These are phyloP conservation scores for Bipolaris oryzae DNA, from an alignment of 2,329 filamentous ascomycete species.

Conservation along the genomic window DNA sequence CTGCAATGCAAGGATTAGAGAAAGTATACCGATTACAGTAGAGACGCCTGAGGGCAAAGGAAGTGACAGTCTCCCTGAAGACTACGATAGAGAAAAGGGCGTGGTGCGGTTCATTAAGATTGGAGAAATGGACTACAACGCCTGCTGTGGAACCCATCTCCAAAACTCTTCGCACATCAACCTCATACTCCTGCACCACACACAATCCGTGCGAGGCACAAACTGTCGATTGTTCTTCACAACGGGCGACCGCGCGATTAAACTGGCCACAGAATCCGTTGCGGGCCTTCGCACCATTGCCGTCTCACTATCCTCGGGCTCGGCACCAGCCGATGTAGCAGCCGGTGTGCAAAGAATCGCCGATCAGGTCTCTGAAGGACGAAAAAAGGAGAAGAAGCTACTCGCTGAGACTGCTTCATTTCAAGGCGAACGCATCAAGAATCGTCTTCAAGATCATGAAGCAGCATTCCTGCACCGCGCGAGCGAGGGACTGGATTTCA, in stretches of 20 bases:
- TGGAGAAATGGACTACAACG: conserved; percentile 42
- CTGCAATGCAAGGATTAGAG: conserved; percentile 38
- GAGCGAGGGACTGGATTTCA: conserved; percentile 39
- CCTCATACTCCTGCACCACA: conserved; percentile 41
- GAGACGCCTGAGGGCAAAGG: conserved; percentile 38
- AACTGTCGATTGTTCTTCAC: conserved; percentile 43
- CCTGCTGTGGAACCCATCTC: conserved; percentile 45
- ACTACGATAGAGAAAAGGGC: conserved; percentile 43
- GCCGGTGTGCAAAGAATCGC: conserved; percentile 31
- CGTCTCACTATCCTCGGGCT: conserved; percentile 32
- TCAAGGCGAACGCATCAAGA: conserved; percentile 35
- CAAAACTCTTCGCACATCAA: conserved; percentile 42
- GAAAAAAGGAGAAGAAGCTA: conserved; percentile 38
- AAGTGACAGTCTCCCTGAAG: conserved; percentile 35
- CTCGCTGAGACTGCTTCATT: conserved; percentile 36
- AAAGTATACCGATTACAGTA: conserved; percentile 37
- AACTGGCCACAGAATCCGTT: conserved; percentile 34
- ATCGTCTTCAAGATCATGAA: conserved; percentile 17
- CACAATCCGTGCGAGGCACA: conserved; percentile 36
- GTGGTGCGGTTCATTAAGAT: conserved; percentile 43
- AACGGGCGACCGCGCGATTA: conserved; percentile 39
- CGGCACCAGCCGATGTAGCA: conserved; percentile 32
- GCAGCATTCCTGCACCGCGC: conserved; percentile 34
- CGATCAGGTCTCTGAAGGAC: conserved; percentile 30
- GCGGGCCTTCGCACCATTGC: conserved; percentile 36